Conservation (phyloP, 805 yeast species). For the Ogataea pilisensis region DNA sequence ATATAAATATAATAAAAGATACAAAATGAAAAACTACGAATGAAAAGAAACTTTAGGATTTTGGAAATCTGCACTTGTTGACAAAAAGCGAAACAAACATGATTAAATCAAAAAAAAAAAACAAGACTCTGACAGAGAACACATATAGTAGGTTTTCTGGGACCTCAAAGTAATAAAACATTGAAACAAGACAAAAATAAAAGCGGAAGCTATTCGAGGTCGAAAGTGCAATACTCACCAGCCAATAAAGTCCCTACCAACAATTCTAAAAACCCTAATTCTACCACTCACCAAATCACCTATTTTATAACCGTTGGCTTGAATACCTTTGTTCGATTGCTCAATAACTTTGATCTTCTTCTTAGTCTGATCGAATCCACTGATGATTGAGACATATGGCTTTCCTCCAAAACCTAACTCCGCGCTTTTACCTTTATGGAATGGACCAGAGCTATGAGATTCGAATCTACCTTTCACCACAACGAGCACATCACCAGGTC, state of each 20-base stretch:
- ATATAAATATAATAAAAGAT: too few relatives aligned
- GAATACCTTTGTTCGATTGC: slow-evolving; percentile 48
- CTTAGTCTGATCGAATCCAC: slow-evolving; percentile 72
- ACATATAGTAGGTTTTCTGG: too few relatives aligned
- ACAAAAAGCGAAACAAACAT: too few relatives aligned
- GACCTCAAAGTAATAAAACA: too few relatives aligned
- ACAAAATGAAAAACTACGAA: too few relatives aligned
- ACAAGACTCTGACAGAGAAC: too few relatives aligned
- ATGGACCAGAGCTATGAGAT: slow-evolving; percentile 46
- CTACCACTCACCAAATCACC: slow-evolving; percentile 76
- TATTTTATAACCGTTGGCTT: slow-evolving; percentile 59
- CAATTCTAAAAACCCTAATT: slow-evolving; percentile 72
- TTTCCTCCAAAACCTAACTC: slow-evolving; percentile 51
- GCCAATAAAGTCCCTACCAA: slow-evolving; percentile 66
- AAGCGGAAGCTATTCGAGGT: too few relatives aligned
- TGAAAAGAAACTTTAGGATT: too few relatives aligned
- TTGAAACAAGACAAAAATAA: too few relatives aligned
- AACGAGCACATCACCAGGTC: slow-evolving; percentile 82
- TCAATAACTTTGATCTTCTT: slow-evolving; percentile 67
- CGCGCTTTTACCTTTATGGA: slow-evolving; percentile 29
- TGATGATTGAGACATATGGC: slow-evolving; percentile 58
- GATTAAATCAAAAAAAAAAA: too few relatives aligned
- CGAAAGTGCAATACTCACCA: too few relatives aligned
- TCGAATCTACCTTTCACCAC: slow-evolving; percentile 72
- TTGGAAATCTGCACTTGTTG: too few relatives aligned